Evolutionary conservation across 1,284 basidiomycete genomes (phyloP).

Genomic region (Papiliotrema terrestris): DNA sequence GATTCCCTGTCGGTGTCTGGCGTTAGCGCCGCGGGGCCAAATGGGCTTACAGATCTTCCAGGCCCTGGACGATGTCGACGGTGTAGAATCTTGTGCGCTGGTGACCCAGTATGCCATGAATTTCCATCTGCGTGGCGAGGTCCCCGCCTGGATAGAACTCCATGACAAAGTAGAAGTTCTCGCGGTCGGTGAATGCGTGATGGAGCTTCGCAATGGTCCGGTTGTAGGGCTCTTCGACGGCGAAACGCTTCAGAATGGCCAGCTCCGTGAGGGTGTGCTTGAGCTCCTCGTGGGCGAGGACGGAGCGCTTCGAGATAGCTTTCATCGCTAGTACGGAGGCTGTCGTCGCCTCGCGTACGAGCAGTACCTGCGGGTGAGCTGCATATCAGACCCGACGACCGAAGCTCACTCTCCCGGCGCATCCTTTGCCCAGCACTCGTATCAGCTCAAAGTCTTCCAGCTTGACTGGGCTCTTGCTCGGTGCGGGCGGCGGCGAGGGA

Average conservation of each 20-base stretch:
- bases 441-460: conserved; percentile 95
- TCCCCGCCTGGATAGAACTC: conserved; percentile 97
- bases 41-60: conserved; percentile 66
- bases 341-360: conserved; percentile 73
- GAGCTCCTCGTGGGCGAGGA: conserved; percentile 89
- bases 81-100: conserved; percentile 94
- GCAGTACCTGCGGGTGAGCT: conserved; percentile 58
- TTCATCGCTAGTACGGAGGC: conserved; percentile 82
- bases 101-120: conserved; percentile 86
- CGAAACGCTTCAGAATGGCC: conserved; percentile 84
- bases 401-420: conserved; percentile 71
- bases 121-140: conserved; percentile 89
- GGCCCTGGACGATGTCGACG: conserved; percentile 90
- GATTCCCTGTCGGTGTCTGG: conserved; percentile 50
- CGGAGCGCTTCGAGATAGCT: conserved; percentile 93
- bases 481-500: neutral
- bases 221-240: conserved; percentile 62
- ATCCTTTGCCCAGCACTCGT: conserved; percentile 91
- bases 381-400: neutral
- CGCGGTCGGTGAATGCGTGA: conserved; percentile 94
- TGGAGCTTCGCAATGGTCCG: conserved; percentile 91
- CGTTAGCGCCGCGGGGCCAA: neutral
- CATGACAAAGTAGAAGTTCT: conserved; percentile 68
- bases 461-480: conserved; percentile 49
- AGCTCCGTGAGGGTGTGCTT: conserved; percentile 94